Percentiles rank a stretch among this genome's conserved stretches.
phyloP scores from a whole-genome alignment of 352 stramenopile genomes.

The Phytophthora tentaculata region DNA sequence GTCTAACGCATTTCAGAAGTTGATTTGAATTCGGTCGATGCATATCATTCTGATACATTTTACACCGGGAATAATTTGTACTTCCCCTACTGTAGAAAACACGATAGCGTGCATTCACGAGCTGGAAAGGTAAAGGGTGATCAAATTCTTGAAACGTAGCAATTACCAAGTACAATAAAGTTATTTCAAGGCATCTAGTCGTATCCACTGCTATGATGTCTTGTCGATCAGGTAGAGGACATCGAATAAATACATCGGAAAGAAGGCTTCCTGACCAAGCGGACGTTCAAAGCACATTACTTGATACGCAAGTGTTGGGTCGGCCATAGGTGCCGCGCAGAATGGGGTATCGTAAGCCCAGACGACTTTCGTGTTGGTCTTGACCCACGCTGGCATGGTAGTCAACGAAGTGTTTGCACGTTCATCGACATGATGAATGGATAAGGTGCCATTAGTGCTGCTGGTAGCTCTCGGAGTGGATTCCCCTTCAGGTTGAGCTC shows the following conservation, averaged over 20 bases:
- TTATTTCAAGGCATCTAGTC: too few species aligned
- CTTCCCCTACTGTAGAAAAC: too few species aligned
- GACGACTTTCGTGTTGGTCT: constrained; percentile 25
- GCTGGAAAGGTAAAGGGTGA: too few species aligned
- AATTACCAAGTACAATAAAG: too few species aligned
- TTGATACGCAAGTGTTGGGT: constrained; percentile 22
- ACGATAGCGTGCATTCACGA: too few species aligned
- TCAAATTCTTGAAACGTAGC: too few species aligned
- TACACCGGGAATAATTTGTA: too few species aligned
- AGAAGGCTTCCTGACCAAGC: background rate
- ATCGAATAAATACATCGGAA: constrained; percentile 7
- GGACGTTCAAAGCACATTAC: constrained; percentile 24
- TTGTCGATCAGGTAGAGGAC: background rate
- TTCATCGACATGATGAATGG: constrained; percentile 29
- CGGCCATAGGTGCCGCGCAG: constrained; percentile 13
- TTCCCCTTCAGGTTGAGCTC: constrained; percentile 22
- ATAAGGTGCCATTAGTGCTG: constrained; percentile 13
- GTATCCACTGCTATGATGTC: too few species aligned
- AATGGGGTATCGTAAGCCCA: constrained; percentile 21
- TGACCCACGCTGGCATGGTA: constrained; percentile 21
- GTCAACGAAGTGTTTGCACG: constrained; percentile 19
- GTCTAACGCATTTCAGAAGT: background rate
- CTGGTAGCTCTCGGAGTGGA: constrained; percentile 22
- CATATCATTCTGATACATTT: too few species aligned
- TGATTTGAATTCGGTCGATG: too few species aligned